These are phyloP conservation scores for Macrophomina tecta DNA, from an alignment of 2,329 filamentous ascomycete genomes.

Conservation along the genomic window DNA sequence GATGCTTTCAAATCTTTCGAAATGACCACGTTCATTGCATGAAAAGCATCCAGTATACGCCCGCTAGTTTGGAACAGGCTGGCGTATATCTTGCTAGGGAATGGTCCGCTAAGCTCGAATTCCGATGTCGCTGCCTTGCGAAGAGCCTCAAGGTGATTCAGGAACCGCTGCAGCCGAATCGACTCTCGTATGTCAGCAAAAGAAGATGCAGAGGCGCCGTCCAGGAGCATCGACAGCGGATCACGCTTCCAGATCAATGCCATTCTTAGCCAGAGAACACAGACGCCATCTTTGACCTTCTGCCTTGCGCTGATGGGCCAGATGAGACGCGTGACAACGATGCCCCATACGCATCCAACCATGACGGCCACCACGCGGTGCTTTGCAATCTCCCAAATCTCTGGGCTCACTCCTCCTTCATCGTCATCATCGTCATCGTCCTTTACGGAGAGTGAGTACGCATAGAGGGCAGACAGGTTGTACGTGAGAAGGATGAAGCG, in stretches of 20 bases:
- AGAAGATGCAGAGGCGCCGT: slow-evolving; percentile 48
- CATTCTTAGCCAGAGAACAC: slow-evolving; percentile 92
- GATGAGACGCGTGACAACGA: slow-evolving; percentile 85
- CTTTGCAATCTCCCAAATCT: slow-evolving; percentile 85
- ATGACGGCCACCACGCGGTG: slow-evolving; percentile 89
- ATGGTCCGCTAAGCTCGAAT: slow-evolving; percentile 86
- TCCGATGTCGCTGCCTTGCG: slow-evolving; percentile 78
- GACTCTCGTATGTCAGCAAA: slow-evolving; percentile 93
- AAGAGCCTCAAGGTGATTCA: slow-evolving; percentile 74
- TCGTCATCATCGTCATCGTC: slow-evolving; percentile 84
- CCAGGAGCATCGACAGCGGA: slow-evolving; percentile 73
- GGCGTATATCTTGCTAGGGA: slow-evolving; percentile 75
- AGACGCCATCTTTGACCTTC: slow-evolving; percentile 88
- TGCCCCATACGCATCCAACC: slow-evolving; percentile 87
- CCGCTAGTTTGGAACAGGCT: slow-evolving; percentile 80
- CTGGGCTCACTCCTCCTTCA: slow-evolving; percentile 81
- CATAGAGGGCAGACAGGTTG: slow-evolving; percentile 92
- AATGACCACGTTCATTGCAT: slow-evolving; percentile 94
- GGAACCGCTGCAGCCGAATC: slow-evolving; percentile 81
- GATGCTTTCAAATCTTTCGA: slow-evolving; percentile 77
- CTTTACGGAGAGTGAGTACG: slow-evolving; percentile 82
- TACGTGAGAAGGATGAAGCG: slow-evolving; percentile 95
- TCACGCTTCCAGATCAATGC: slow-evolving; percentile 96
- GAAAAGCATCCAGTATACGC: slow-evolving; percentile 88
- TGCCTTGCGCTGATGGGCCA: slow-evolving; percentile 91